Evolutionary conservation across 495 filamentous ascomycete genomes (phyloP).

Genomic region (Hypoxylon trugodes): DNA sequence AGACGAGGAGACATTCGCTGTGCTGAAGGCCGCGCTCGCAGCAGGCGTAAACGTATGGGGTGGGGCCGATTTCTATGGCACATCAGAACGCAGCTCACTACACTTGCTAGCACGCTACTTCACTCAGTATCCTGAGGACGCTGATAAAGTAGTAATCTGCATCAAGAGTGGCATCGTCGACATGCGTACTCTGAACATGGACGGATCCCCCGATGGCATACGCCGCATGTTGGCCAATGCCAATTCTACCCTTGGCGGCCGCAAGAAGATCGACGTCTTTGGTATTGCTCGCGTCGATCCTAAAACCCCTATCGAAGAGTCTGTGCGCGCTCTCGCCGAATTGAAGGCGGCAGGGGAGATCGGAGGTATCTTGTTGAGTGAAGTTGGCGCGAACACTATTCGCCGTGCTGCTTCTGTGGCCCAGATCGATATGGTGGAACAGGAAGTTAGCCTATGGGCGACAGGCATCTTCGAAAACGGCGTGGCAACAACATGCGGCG

Average conservation of each 20-base stretch:
- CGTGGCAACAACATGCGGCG: slow-evolving; percentile 67
- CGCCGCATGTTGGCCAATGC: no score
- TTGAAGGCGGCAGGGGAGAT: slow-evolving; percentile 74
- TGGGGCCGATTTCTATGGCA: slow-evolving; percentile 67
- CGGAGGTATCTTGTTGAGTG: slow-evolving; percentile 70
- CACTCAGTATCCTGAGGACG: slow-evolving; percentile 66
- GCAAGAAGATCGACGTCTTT: slow-evolving; percentile 79
- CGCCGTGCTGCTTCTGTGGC: slow-evolving; percentile 67
- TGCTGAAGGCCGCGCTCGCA: slow-evolving; percentile 67
- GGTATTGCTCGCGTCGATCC: slow-evolving; percentile 71
- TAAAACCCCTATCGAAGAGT: slow-evolving; percentile 53
- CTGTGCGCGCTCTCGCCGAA: slow-evolving; percentile 30
- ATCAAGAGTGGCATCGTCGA: slow-evolving; percentile 62
- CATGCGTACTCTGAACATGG: slow-evolving; percentile 57
- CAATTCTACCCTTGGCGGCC: slow-evolving; percentile 67
- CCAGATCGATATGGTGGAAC: slow-evolving; percentile 73
- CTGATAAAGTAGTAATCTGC: slow-evolving; percentile 65
- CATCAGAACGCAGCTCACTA: slow-evolving; percentile 43
- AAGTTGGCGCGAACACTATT: slow-evolving; percentile 72
- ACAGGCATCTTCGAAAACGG: slow-evolving; percentile 73
- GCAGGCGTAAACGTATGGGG: slow-evolving; percentile 74
- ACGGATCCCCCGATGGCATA: no score
- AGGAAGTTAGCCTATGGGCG: slow-evolving; percentile 73
- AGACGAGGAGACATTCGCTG: slow-evolving; percentile 66
- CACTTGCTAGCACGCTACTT: slow-evolving; percentile 68